Base-by-base conservation (phyloP, 2,329 filamentous ascomycete species). In the Aspergillus calidoustus region DNA sequence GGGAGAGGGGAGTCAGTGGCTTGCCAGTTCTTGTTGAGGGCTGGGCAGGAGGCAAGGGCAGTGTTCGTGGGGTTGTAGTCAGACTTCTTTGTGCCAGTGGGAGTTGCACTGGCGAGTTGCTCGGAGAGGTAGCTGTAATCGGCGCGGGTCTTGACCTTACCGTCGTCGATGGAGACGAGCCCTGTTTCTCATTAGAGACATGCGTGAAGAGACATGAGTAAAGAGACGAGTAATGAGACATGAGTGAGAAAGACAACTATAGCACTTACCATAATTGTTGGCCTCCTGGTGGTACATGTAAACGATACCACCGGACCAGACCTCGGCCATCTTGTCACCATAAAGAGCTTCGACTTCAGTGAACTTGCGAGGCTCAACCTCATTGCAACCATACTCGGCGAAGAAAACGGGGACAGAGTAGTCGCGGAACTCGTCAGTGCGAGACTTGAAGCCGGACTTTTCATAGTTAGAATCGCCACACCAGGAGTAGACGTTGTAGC, bases 401-500 rank as follows among this genome's bases (percentile, higher is more conserved):
- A 98, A 97, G 88, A 98, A 98, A 72, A 93, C 91, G 44, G 94
- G 95, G 5, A 98, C 91, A 8, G 91, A 91, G 84, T 94, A 98
- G 75, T 89, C 87, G 61, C 84, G 79, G 83, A 97, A 98, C 81
- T 97, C 93, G 64, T 91, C 79, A 67, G 92, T 92, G 77, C 93
- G 90, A 60, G 87, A 83, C 66, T 89, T 84, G 80, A 93, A 99
- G 54, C 92, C 91, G 2, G 95, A 97, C 64, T 85, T 76, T 44
- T 83, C 74, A 81, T 91, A 94, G 69, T 83, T 87, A 74, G 91
- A 96, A 71, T 93, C 78, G 66, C 93, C 94, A 76, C 94, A 98
- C 95, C 95, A 98, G 50, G 92, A 96, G 86, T 98, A 98, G 81
- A 98, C 96, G 84, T 98, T 98, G 88, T 98, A 97, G 61, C 94